Evolutionary conservation across 306 rosid species (phyloP), one percentile per base, ranked within the genome.

Genomic region (Dalbergia cochinchinensis): DNA sequence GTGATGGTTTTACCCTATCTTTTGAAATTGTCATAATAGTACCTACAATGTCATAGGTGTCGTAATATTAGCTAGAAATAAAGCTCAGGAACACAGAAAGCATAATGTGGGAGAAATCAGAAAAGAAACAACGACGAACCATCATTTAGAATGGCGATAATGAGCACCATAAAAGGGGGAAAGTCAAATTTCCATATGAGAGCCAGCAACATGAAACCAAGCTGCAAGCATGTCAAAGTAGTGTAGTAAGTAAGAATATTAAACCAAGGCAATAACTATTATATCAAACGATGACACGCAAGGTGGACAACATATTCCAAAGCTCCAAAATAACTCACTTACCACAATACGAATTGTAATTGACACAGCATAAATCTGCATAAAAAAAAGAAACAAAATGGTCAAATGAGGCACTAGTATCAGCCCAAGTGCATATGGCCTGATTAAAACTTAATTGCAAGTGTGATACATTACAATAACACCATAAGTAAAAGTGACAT

Each of bases 111-210:
- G 44, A 15, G 71, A 18, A 65, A 34, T 37, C 64, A 33, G 4
- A 20, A 11, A 34, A 50, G 14, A 65, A 73, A 75, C 74, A 63
- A 81, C 58, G 81, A 83, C 98, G 22, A 71, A 95, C 99, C 99
- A 85, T 95, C 99, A 55, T 95, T 95, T 74, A 95, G 97, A 59
- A 95, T 91, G 81, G 99, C 99, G 8, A 95, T 92, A 70, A 95
- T 95, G 14, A 95, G 99, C 84, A 95, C 98, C 99, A 95, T 95
- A 71, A 95, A 95, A 57, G 99, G 99, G 99, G 99, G 99, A 80
- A 95, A 95, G 78, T 95, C 99, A 67, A 95, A 95, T 88, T 85
- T 64, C 99, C 99, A 95, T 80, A 95, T 82, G 65, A 95, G 91
- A 66, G 99, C 99, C 79, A 95, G 90, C 87, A 95, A 88, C 98